Base-by-base conservation (phyloP, 2,329 filamentous ascomycete species). In the Ascomycota sp. region DNA sequence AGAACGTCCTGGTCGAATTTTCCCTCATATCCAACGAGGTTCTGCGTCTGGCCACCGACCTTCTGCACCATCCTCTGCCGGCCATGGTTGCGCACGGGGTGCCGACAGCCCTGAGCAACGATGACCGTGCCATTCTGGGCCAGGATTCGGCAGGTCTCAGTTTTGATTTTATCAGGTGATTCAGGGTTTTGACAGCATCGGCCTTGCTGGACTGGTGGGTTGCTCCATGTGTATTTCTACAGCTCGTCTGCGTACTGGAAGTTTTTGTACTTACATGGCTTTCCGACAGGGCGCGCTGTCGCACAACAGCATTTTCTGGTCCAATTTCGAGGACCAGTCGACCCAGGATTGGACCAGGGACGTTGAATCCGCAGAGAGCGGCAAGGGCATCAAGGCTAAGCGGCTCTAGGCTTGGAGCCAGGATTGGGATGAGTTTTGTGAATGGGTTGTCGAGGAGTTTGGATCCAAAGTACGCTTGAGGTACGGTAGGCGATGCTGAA, bases 71-170 rank as follows among this genome's bases (percentile, higher is more conserved):
- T 15, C 27, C 27, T 7, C 12, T 29, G 20, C 27, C 27, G 27
- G 27, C 27, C 5, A 21, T 29, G 20, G 27, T 29, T 29, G 27
- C 27, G n/a, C 27, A 29, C n/a, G 27, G 27, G n/a, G 27, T 29
- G 20, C 27, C 27, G 7, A 29, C 27, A 10, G 21, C 27, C n/a
- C 22, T 29, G 8, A 29, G 20, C 20, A 29, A 29, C 20, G 27
- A 29, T 11, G 27, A 29, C 12, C 27, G 20, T 5, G 27, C 27
- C 2, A 23, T 29, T 20, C 12, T 29, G n/a, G 27, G 27, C n/a
- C 27, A 29, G 27, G 27, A 29, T 21, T 20, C 27, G 7, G 27
- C 27, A 7, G 27, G 27, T 12, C 8, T 29, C 7, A 29, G 27
- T 12, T 29, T 15, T 12, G 27, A 29, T 29, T 29, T 21, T 29